phyloP scores from a whole-genome alignment of 225 moss, liverwort and hornwort species.

The Polytrichum commune region DNA sequence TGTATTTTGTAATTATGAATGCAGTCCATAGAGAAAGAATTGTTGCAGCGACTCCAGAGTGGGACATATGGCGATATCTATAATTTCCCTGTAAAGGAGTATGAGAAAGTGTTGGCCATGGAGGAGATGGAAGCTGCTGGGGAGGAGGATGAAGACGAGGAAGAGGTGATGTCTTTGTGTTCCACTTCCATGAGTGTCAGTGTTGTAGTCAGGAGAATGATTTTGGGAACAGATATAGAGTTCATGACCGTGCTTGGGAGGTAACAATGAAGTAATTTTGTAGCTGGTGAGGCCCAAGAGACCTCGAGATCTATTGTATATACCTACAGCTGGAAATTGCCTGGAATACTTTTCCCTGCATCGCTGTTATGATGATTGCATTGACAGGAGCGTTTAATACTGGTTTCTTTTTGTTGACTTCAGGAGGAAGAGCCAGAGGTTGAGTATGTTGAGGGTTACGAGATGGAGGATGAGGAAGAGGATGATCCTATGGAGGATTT shows the following conservation, averaged over 20 bases:
- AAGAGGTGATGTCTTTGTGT: neutral
- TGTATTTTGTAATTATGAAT: slow-evolving; percentile 7
- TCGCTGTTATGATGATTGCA: no score
- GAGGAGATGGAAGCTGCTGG: slow-evolving; percentile 86
- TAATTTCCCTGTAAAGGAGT: slow-evolving; percentile 87
- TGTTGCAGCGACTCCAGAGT: slow-evolving; percentile 76
- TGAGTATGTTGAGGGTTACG: slow-evolving; percentile 84
- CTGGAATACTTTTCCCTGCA: no score
- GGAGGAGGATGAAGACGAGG: slow-evolving; percentile 52
- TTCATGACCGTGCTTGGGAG: no score
- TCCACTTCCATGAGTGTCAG: no score
- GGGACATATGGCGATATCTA: slow-evolving; percentile 90
- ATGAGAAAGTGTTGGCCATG: slow-evolving; percentile 83
- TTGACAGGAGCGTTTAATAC: neutral
- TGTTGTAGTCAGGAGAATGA: no score
- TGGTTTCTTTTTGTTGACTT: neutral
- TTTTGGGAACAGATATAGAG: no score
- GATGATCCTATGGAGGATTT: slow-evolving; percentile 69
- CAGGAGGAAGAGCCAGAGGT: slow-evolving; percentile 73
- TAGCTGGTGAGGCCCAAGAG: no score
- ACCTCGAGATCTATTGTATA: no score
- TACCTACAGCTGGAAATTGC: no score
- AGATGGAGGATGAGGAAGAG: slow-evolving; percentile 82
- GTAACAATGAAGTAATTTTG: no score
- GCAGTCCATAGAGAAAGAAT: slow-evolving; percentile 89